phyloP scores from a whole-genome alignment of 352 stramenopile genomes.

The Globisporangium echinulatum region DNA sequence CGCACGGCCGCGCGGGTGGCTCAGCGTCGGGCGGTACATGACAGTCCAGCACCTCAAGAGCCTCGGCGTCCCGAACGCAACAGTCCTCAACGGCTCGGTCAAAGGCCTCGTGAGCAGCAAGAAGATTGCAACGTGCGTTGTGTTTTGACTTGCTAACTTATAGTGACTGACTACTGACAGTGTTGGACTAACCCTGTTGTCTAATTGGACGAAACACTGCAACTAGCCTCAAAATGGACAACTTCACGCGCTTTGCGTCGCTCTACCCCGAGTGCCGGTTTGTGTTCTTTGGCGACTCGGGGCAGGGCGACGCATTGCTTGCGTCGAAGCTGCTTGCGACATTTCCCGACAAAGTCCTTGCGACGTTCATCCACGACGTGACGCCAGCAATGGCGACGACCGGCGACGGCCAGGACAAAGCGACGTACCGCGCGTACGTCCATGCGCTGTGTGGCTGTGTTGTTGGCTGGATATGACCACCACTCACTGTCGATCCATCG shows the following conservation, averaged over 20 bases:
- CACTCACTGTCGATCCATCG: background rate
- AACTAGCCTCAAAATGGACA: constrained; percentile 66
- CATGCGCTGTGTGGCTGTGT: too few species aligned
- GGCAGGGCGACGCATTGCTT: constrained; percentile 69
- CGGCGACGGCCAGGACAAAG: constrained; percentile 59
- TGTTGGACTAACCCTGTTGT: background rate
- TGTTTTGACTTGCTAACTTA: background rate
- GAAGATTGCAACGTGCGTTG: constrained; percentile 57
- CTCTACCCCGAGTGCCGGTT: constrained; percentile 84
- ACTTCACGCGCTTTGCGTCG: constrained; percentile 70
- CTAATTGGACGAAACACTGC: too few species aligned
- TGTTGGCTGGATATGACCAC: too few species aligned
- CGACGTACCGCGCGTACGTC: constrained; percentile 47
- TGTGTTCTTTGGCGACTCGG: constrained; percentile 81
- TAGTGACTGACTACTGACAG: background rate
- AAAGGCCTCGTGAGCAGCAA: constrained; percentile 75
- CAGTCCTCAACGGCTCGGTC: constrained; percentile 74
- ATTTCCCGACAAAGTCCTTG: constrained; percentile 58
- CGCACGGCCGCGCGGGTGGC: constrained; percentile 67
- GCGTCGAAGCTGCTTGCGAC: constrained; percentile 51
- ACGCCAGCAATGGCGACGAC: constrained; percentile 45
- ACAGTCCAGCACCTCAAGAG: constrained; percentile 76
- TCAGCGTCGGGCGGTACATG: constrained; percentile 72
- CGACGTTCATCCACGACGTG: constrained; percentile 78
- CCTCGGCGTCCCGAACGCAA: constrained; percentile 65